phyloP scores from a whole-genome alignment of 768 basidiomycete species.

The Exidia glandulosa region DNA sequence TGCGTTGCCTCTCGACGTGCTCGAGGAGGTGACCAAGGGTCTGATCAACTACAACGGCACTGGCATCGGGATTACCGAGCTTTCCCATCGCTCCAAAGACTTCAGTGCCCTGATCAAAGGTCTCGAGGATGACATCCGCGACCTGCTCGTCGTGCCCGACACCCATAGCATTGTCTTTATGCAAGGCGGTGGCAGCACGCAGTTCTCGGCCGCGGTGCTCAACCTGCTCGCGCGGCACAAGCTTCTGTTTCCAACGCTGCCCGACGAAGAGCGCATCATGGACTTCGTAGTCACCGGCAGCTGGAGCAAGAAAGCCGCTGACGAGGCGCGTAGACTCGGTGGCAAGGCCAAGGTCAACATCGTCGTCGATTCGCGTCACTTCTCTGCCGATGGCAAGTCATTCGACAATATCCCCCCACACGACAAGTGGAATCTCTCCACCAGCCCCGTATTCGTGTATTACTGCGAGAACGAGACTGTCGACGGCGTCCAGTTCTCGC shows the following conservation, averaged over 20 bases:
- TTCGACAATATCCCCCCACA: slow-evolving; percentile 75
- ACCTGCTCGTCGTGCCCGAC: slow-evolving; percentile 68
- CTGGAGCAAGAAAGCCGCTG: slow-evolving; percentile 80
- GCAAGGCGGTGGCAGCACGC: slow-evolving; percentile 86
- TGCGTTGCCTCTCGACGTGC: slow-evolving; percentile 75
- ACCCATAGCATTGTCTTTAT: slow-evolving; percentile 85
- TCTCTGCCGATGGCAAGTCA: slow-evolving; percentile 53
- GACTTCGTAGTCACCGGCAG: slow-evolving; percentile 91
- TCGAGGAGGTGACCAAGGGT: slow-evolving; percentile 70
- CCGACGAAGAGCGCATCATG: slow-evolving; percentile 44
- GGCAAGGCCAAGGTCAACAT: slow-evolving; percentile 50
- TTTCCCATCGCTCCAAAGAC: slow-evolving; percentile 90
- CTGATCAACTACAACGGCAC: slow-evolving; percentile 85
- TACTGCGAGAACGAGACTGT: slow-evolving; percentile 99
- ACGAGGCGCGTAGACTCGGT: slow-evolving; percentile 68
- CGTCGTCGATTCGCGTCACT: slow-evolving; percentile 55
- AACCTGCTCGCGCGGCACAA: slow-evolving; percentile 84
- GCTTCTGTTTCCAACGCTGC: slow-evolving; percentile 54
- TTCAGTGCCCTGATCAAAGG: slow-evolving; percentile 60
- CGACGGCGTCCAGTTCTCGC: slow-evolving; percentile 81
- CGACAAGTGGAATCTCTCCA: slow-evolving; percentile 61
- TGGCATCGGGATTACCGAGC: slow-evolving; percentile 92
- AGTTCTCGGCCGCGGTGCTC: slow-evolving; percentile 86
- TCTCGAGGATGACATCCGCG: slow-evolving; percentile 56
- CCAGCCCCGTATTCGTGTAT: slow-evolving; percentile 82